Base-by-base conservation (phyloP, 1,139 yeast species). In the Candida sanyaensis region DNA sequence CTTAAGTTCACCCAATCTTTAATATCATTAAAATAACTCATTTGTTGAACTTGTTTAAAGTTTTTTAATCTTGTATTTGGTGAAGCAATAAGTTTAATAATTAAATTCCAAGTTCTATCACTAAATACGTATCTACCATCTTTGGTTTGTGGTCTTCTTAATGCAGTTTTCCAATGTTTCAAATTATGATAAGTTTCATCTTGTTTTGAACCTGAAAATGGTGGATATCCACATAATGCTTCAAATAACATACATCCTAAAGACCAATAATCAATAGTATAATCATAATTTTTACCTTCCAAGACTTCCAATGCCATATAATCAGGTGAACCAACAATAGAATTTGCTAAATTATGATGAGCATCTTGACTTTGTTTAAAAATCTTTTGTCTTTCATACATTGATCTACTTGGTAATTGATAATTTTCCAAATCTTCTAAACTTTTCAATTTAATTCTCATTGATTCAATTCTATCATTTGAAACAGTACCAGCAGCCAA, bases 181-280 rank as follows among this genome's bases (percentile, higher is more conserved):
- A 95, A 77, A 63, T 95, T 95, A 57, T 92, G 83, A 68, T 95
- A 95, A 0, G 99, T 93, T 66, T 95, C 99, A 61, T 93, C 96
- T 44, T 93, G 89, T 43, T 89, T 83, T 36, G 92, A 83, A 1
- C 99, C 99, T 41, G 96, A 86, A 63, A 95, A 95, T 41, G 99
- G 99, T 2, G 99, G 96, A 66, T 89, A 95, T 0, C 99, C 99
- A 64, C 88, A 88, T 45, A 91, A 68, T 60, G 93, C 86, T 66
- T 95, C 99, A 71, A 93, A 95, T 47, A 92, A 68, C 49, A 95
- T 91, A 66, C 99, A 95, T 1, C 99, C 99, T 47, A 95, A 77
- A 0, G 98, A 92, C 99, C 99, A 95, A 67, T 95, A 95, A 72
- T 95, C 99, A 52, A 95, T 96, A 17, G 99, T 92, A 64, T 86